phyloP scores from a whole-genome alignment of 2,329 filamentous ascomycete genomes.

The Aspergillus ibericus region DNA sequence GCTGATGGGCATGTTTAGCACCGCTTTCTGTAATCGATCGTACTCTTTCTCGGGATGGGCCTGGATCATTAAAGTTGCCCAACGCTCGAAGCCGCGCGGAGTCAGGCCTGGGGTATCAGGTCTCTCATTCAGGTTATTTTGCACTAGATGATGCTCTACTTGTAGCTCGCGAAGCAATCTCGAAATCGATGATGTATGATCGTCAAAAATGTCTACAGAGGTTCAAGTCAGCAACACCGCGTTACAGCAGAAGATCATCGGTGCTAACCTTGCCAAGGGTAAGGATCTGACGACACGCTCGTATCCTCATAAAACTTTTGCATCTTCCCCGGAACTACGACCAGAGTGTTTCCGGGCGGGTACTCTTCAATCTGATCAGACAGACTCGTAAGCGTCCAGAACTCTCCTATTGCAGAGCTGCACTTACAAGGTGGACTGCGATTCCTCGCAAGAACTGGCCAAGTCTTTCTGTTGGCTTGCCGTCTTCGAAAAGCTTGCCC shows the following conservation, averaged over 20 bases:
- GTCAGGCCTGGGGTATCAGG: conserved; percentile 67
- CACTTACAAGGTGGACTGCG: conserved; percentile 68
- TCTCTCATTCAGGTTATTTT: conserved; percentile 51
- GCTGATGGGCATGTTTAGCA: conserved; percentile 69
- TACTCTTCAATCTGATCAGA: conserved; percentile 65
- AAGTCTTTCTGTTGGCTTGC: conserved; percentile 66
- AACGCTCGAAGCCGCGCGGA: conserved; percentile 66
- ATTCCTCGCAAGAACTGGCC: conserved; percentile 71
- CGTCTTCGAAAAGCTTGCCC: conserved; percentile 71
- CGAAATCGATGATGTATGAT: conserved; percentile 55
- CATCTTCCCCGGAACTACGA: conserved; percentile 75
- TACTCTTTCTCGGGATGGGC: conserved; percentile 77
- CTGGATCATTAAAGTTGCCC: conserved; percentile 71
- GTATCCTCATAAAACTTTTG: conserved; percentile 70
- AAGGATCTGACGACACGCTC: conserved; percentile 62
- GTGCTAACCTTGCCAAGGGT: conserved; percentile 65
- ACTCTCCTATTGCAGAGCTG: neutral
- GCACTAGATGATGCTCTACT: conserved; percentile 65
- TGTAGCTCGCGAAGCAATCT: conserved; percentile 58
- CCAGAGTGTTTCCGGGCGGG: conserved; percentile 65
- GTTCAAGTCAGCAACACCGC: conserved; percentile 14
- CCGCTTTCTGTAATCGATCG: conserved; percentile 66
- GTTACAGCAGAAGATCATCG: neutral
- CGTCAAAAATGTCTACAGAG: conserved; percentile 55
- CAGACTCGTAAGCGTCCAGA: conserved; percentile 13